Evolutionary conservation across 1,284 basidiomycete genomes (phyloP), one percentile per base, ranked within the genome.

Genomic region (Ceratobasidium sp.): DNA sequence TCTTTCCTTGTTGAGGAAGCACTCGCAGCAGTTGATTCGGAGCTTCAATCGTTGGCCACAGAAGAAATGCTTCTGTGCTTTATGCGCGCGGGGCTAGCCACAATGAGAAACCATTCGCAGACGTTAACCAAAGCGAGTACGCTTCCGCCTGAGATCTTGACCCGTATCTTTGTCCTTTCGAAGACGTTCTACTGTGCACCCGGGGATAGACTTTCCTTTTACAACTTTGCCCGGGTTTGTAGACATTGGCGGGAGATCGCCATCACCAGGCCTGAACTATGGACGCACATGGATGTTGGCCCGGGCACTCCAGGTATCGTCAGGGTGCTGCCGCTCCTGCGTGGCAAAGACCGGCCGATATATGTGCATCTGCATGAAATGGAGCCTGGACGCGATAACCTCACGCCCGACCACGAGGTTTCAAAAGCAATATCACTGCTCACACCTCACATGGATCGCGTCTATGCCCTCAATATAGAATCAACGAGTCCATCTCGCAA

Each of bases 111-210:
- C 43, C n/a, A 46, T 1, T 64, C 62, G n/a, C 5, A 22, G 17
- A 15, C 43, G 6, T 22, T 70, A 2, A 1, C 68, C 19, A 13
- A 32, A 1, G 43, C 46, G 29, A 57, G 46, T 19, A 29, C 40
- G 19, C 68, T 70, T 40, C 68, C 68, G 40, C 32, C 52, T n/a
- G 54, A 70, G 54, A 44, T 70, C 54, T n/a, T 70, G 2, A 40
- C 52, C 29, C 7, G 17, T 7, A 70, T 70, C 1, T 70, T 70
- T 40, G 15, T 4, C 2, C n/a, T 46, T n/a, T 64, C 62, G 11
- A 64, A 44, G 29, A 29, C 15, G 37, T 37, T 37, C 7, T 44
- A 64, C n/a, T 64, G 62, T 11, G 43, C 11, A 64, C 22, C 1
- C 11, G 40, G 13, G 15, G n/a, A 46, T 13, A 29, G 19, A 22